Percentiles rank a stretch among this genome's conserved stretches.
Conservation (phyloP, 768 basidiomycete species). For the Trametes cinnabarina region DNA sequence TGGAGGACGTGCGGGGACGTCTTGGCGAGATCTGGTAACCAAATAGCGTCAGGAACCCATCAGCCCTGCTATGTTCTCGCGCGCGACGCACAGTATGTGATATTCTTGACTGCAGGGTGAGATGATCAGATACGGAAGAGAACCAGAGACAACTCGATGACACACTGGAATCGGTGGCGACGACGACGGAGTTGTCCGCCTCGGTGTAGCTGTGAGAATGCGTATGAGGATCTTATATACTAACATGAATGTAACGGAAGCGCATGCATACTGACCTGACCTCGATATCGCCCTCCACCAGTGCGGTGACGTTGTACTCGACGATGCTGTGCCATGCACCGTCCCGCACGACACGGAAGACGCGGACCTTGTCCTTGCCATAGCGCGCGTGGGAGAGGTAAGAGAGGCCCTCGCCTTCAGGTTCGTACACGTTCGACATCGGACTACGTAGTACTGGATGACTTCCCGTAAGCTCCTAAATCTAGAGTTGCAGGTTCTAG, state of each 20-base stretch:
- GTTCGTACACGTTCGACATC: slow-evolving; percentile 7
- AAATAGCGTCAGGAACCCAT: not conserved
- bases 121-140: not conserved
- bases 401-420: slow-evolving; percentile 13
- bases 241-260: not conserved
- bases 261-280: slow-evolving; percentile 46
- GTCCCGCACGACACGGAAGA: slow-evolving; percentile 79
- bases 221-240: too few species aligned
- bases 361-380: slow-evolving; percentile 87
- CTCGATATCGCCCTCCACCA: slow-evolving; percentile 85
- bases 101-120: slow-evolving; percentile 36
- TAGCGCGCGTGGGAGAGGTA: slow-evolving; percentile 59
- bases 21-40: slow-evolving; percentile 76
- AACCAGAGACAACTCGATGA: slow-evolving; percentile 1
- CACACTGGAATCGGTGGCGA: slow-evolving; percentile 90
- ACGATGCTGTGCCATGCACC: slow-evolving; percentile 67
- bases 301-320: slow-evolving; percentile 78
- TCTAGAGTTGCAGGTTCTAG: too few species aligned
- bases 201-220: slow-evolving; percentile 86
- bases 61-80: too few species aligned
- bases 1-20: slow-evolving; percentile 81
- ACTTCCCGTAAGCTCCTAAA: too few species aligned
- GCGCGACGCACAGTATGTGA: slow-evolving; percentile 32
- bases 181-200: slow-evolving; percentile 84
- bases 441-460: too few species aligned